Base-by-base conservation (phyloP, 1,284 basidiomycete species). In the Mycosarcoma mackinlayi region DNA sequence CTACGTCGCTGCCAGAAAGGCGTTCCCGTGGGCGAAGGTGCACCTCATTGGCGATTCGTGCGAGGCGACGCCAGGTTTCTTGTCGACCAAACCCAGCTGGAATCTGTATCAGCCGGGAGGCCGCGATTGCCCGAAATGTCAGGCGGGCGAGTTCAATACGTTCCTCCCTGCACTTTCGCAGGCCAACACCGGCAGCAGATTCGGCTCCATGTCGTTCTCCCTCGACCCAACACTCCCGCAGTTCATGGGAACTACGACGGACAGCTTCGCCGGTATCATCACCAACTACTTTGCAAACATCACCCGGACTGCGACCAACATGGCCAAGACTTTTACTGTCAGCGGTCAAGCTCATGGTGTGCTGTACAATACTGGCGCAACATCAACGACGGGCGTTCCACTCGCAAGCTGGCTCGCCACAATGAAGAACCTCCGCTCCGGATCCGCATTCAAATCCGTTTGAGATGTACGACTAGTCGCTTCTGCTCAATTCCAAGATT, bases 21-120 rank as follows among this genome's bases (percentile, higher is more conserved):
- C 64, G 16, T 67, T 35, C 31, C 53, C 56, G 7, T 37, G 9
- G 14, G 52, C 64, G 2, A 47, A 35, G 6, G 55, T 52, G 19
- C 56, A 67, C 19, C 33, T 60, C 19, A 57, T 67, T 18, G 64
- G 46, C 35, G 64, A 67, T 16, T 67, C 64, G 10, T 67, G 52
- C 39, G 57, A 42, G 13, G 51, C 52, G 16, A 52, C 57, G 1
- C 57, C 64, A 1, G 64, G 64, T 13, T 56, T 47, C 48, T 48
- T 67, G 41, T 33, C 41, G 44, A 41, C 55, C 3, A 67, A 52
- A 18, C 51, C 56, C n/a, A 46, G 38, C 10, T 67, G 64, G 64
- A 67, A 67, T 27, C 28, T 67, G 13, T 21, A 39, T 9, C 56
- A 60, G 19, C 64, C 64, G 7, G 35, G 42, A 0, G 45, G 31